Conservation (phyloP, 2,329 filamentous ascomycete species). For the Polytolypa hystricis region DNA sequence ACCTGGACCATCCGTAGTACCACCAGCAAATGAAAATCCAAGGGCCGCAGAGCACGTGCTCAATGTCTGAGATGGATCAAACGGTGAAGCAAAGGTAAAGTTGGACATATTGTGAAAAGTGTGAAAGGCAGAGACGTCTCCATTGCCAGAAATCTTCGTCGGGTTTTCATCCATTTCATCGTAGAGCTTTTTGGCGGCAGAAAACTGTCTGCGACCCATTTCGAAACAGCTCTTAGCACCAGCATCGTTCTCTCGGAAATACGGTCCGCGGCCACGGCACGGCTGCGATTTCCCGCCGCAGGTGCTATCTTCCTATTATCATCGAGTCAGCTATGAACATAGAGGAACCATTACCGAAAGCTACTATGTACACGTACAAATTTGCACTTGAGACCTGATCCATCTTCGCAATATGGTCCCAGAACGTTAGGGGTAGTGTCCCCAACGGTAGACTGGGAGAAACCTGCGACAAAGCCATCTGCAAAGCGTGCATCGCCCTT, state of each 20-base stretch:
- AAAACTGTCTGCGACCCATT: constrained; percentile 36
- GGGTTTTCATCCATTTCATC: constrained; percentile 38
- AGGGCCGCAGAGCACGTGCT: constrained; percentile 76
- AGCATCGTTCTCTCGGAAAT: constrained; percentile 33
- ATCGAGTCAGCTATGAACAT: no score
- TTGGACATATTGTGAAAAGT: constrained; percentile 72
- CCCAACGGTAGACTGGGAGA: constrained; percentile 83
- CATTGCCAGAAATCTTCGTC: constrained; percentile 42
- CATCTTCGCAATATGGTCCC: constrained; percentile 83
- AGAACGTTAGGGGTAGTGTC: constrained; percentile 83
- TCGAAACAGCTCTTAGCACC: constrained; percentile 41
- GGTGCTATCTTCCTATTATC: constrained; percentile 59
- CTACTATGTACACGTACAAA: constrained; percentile 22
- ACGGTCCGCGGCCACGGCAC: constrained; percentile 38
- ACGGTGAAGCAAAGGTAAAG: constrained; percentile 59
- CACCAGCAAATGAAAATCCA: constrained; percentile 86
- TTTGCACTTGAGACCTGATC: constrained; percentile 45
- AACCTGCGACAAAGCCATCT: constrained; percentile 72
- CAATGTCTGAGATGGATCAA: constrained; percentile 48
- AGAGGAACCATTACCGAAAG: no score
- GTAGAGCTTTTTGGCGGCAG: constrained; percentile 41
- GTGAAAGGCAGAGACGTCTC: constrained; percentile 69
- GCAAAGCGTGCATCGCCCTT: constrained; percentile 44
- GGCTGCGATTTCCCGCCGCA: constrained; percentile 43
- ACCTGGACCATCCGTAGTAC: constrained; percentile 83